Evolutionary conservation across 106 monocot genomes (phyloP).

Genomic region (Dendrobium chrysotoxum): DNA sequence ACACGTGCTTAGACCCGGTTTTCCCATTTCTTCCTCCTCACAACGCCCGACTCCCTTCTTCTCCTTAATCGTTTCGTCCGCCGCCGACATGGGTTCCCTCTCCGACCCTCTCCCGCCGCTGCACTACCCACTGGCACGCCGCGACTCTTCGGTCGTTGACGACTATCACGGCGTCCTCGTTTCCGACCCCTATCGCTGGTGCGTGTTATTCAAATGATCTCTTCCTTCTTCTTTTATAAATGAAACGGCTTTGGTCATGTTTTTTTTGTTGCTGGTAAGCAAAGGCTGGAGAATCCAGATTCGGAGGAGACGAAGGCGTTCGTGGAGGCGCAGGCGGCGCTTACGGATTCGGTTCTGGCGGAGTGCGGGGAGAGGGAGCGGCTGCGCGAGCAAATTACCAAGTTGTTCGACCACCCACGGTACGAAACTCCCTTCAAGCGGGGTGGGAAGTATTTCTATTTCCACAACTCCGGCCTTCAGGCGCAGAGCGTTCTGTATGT

Average conservation of each 20-base stretch:
- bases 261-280: not conserved
- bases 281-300: constrained; percentile 93
- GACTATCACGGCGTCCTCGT: constrained; percentile 68
- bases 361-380: constrained; percentile 48
- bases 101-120: constrained; percentile 1
- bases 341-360: constrained; percentile 57
- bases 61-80: no score
- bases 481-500: constrained; percentile 81
- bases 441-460: constrained; percentile 72
- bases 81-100: constrained; percentile 51
- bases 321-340: constrained; percentile 50
- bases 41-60: not conserved
- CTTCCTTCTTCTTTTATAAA: not conserved
- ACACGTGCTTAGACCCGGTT: no score
- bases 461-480: constrained; percentile 84
- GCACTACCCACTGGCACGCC: constrained; percentile 65
- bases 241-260: not conserved
- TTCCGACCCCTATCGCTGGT: constrained; percentile 94
- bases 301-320: constrained; percentile 84
- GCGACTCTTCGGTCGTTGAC: constrained; percentile 71
- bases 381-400: constrained; percentile 38
- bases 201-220: not conserved
- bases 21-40: not conserved
- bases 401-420: constrained; percentile 68
- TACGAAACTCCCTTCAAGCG: constrained; percentile 54